Evolutionary conservation across 2,329 filamentous ascomycete species (phyloP), one percentile per base, ranked within the genome.

Genomic region (Botrytis tulipae): DNA sequence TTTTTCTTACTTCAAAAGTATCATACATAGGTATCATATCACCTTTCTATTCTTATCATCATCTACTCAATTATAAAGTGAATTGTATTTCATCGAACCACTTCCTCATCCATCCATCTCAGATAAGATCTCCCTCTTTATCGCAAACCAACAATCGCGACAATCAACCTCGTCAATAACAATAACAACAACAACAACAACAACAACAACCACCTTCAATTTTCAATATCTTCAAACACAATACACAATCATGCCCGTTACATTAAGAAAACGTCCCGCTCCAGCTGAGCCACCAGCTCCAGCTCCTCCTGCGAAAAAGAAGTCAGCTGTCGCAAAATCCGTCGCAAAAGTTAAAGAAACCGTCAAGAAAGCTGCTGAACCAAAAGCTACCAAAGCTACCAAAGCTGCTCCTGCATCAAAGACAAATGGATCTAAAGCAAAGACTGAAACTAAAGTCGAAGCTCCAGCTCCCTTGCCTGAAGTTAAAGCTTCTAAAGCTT

Each of bases 251-350:
- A 90, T 90, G 88, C 86, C 87, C 76, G 84, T 87, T 78, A 86
- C 86, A 79, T 84, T 90, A 61, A 86, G 88, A 82, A 90, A 90
- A 84, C 87, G 88, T 84, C 89, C 89, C 82, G 87, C 87, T 77
- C 85, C 85, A 71, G 84, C 83, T 78, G 72, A 72, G 59, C 82
- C 84, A 74, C 82, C 85, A 40, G 81, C 84, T 70, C 83, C 85
- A 75, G 83, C 85, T 76, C 83, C 85, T 25, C 83, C 85, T 35
- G 82, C 82, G 51, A 88, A 87, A 82, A 84, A 85, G 80, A 81
- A 83, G 74, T 79, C 81, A 57, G 82, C 82, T 73, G 79, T 82
- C 71, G 79, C 81, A 72, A 84, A 85, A 80, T 20, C 78, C 37
- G 80, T 81, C 48, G 81, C 78, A 65, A 83, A 84, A 75, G 82